Evolutionary conservation across 768 basidiomycete species (phyloP).

Genomic region (Pleurotus platypus): DNA sequence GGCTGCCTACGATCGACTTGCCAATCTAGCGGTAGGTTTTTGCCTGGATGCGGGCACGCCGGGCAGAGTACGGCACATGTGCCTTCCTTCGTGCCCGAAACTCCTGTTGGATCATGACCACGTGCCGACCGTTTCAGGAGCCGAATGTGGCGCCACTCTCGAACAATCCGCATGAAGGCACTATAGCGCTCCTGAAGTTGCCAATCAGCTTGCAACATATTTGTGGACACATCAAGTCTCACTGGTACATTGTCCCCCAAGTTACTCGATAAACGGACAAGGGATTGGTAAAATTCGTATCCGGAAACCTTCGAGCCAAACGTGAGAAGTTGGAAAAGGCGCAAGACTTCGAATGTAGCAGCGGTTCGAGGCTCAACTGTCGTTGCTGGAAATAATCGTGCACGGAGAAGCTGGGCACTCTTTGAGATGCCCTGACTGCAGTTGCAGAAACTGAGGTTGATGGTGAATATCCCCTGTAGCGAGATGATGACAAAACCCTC

Average conservation of each 20-base stretch:
- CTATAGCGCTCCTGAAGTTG: constrained; percentile 13
- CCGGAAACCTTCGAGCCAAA: constrained; percentile 27
- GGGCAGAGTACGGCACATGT: constrained; percentile 20
- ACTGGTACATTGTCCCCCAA: constrained; percentile 14
- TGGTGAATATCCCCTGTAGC: background rate
- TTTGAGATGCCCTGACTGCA: background rate
- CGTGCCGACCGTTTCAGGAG: constrained; percentile 19
- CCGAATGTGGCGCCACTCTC: constrained; percentile 20
- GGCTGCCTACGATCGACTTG: background rate
- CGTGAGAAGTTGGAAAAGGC: constrained; percentile 26
- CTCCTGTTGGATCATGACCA: constrained; percentile 15
- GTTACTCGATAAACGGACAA: constrained; percentile 26
- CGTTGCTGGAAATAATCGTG: constrained; percentile 26
- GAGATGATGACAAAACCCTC: background rate
- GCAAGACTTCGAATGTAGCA: constrained; percentile 24
- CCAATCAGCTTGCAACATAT: background rate
- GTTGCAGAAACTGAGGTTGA: background rate
- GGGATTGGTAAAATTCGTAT: constrained; percentile 26
- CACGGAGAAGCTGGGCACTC: constrained; percentile 26
- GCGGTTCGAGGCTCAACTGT: constrained; percentile 21
- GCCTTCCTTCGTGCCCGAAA: constrained; percentile 13
- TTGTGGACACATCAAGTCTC: background rate
- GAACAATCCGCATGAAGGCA: constrained; percentile 11
- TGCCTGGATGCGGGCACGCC: constrained; percentile 19
- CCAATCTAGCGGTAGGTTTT: constrained; percentile 17